These are phyloP conservation scores for Nelumbo lutea DNA, from an alignment of 164 flowering plant genomes.

Conservation along the genomic window DNA sequence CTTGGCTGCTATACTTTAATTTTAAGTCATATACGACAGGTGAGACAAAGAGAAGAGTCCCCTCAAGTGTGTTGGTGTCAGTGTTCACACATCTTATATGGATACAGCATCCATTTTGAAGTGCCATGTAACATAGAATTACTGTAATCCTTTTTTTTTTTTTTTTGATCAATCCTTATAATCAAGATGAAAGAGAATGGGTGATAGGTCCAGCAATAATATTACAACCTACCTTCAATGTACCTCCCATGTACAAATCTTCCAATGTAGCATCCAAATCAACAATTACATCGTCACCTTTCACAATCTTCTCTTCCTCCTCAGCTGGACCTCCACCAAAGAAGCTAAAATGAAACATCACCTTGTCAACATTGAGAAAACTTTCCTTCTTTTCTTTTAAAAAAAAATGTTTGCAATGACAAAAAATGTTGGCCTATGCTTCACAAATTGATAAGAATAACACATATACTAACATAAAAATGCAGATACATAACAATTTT, in stretches of 20 bases:
- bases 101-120: too few species aligned
- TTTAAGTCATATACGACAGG: too few species aligned
- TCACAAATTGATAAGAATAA: not conserved
- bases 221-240: slow-evolving; percentile 57
- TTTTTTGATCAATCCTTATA: too few species aligned
- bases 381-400: too few species aligned
- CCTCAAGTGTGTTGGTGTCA: too few species aligned
- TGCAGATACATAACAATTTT: not conserved
- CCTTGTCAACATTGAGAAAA: slow-evolving; percentile 2
- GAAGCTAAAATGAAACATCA: slow-evolving; percentile 38
- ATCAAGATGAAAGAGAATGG: not conserved
- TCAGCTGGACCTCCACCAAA: slow-evolving; percentile 71
- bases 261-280: slow-evolving; percentile 89
- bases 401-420: not conserved
- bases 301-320: slow-evolving; percentile 83
- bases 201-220: not conserved
- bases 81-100: too few species aligned
- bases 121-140: too few species aligned
- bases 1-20: too few species aligned
- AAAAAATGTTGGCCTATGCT: not conserved
- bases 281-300: slow-evolving; percentile 96
- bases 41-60: too few species aligned
- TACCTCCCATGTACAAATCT: slow-evolving; percentile 97
- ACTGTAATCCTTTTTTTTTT: too few species aligned
- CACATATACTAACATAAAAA: not conserved